Conservation (phyloP, 2,329 filamentous ascomycete genomes). For the Thelonectria discophora region DNA sequence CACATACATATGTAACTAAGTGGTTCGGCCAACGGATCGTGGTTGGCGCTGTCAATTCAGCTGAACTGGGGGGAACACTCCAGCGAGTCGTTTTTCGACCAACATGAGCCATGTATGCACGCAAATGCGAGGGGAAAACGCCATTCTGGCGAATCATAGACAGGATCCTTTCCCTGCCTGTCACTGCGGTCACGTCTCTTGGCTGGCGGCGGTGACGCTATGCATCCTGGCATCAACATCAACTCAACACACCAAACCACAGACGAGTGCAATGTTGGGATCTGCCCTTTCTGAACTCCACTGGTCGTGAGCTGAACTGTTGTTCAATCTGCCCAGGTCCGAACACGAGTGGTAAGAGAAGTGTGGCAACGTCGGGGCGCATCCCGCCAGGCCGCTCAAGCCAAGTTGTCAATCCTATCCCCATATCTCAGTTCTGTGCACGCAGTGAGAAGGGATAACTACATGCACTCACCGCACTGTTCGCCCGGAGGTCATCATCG, state of each 20-base stretch:
- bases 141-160: neutral
- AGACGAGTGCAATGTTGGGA: neutral
- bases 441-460: constrained; percentile 24
- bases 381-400: constrained; percentile 30
- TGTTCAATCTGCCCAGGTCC: constrained; percentile 7
- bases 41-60: constrained; percentile 35
- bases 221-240: neutral
- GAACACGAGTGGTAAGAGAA: constrained; percentile 10
- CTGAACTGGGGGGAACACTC: constrained; percentile 29
- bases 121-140: neutral
- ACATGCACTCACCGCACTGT: constrained; percentile 32
- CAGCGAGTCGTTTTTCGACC: constrained; percentile 2
- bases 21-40: constrained; percentile 21
- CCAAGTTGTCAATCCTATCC: constrained; percentile 16
- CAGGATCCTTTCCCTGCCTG: neutral
- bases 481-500: constrained; percentile 35
- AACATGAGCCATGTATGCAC: neutral
- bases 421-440: constrained; percentile 28
- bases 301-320: constrained; percentile 12
- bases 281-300: constrained; percentile 7
- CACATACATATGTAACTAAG: constrained; percentile 3
- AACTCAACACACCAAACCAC: neutral
- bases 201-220: too few relatives aligned
- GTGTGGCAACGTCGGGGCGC: constrained; percentile 27
- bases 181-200: neutral